Conservation (phyloP, 768 basidiomycete species). For the Serendipita sp. region DNA sequence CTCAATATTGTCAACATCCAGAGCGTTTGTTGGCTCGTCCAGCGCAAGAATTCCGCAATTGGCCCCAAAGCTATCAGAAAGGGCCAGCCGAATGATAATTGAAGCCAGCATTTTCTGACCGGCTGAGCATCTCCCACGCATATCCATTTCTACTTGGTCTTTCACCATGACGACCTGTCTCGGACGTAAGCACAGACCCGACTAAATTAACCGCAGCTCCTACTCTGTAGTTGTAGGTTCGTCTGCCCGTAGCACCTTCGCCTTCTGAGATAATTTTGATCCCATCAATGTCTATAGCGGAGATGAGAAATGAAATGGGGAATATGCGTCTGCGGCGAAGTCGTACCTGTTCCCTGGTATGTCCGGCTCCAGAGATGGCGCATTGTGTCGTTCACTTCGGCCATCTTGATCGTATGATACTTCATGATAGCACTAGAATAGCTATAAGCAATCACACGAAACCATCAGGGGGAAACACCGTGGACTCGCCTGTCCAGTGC, state of each 20-base stretch:
- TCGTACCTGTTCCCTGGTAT: conserved; percentile 88
- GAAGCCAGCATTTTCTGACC: conserved; percentile 98
- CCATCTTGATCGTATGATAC: conserved; percentile 95
- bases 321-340: background rate
- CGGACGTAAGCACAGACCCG: conserved; percentile 7
- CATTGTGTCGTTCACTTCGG: conserved; percentile 98
- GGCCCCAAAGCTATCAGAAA: conserved; percentile 94
- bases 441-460: conserved; percentile 12
- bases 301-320: background rate
- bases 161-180: conserved; percentile 94
- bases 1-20: conserved; percentile 92
- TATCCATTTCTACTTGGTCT: conserved; percentile 98
- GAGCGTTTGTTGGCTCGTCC: conserved; percentile 95
- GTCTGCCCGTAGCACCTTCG: conserved; percentile 77
- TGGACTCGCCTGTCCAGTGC: conserved; percentile 78
- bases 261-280: conserved; percentile 90
- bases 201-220: conserved; percentile 15
- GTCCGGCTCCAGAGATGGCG: conserved; percentile 96
- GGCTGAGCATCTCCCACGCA: conserved; percentile 96
- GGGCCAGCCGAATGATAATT: conserved; percentile 91
- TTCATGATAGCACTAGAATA: conserved; percentile 84
- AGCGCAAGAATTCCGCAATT: conserved; percentile 96
- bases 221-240: conserved; percentile 95
- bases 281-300: conserved; percentile 74
- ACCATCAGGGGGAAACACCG: background rate